A percentile compares a stretch with the other conserved stretches of the same genome.
Conservation (phyloP, 805 yeast species). For the Saitoella complicata region DNA sequence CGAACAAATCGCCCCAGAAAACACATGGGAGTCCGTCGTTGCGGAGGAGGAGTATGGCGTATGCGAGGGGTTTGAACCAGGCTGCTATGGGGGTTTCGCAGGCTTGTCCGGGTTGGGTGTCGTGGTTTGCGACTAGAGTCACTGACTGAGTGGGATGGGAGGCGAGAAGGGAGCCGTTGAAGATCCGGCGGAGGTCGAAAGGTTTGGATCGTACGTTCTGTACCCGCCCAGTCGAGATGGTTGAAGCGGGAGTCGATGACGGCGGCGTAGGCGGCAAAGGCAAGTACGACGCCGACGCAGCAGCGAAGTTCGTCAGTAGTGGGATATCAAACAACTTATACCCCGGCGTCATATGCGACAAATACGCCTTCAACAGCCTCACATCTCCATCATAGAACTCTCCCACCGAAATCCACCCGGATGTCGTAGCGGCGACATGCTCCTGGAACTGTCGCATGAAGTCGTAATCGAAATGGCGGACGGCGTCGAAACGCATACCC, state of each 20-base stretch:
- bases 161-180: constrained; percentile 8
- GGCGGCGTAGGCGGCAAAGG: background rate
- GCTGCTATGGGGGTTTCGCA: constrained; percentile 11
- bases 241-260: no score
- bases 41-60: constrained; percentile 10
- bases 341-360: constrained; percentile 8
- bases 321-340: constrained; percentile 11
- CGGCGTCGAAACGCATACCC: constrained; percentile 13
- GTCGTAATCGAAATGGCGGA: constrained; percentile 12
- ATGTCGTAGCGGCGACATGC: constrained; percentile 2
- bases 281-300: constrained; percentile 7
- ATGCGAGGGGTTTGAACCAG: constrained; percentile 11
- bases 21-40: constrained; percentile 11
- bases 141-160: constrained; percentile 9
- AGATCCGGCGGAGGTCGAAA: constrained; percentile 8
- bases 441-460: constrained; percentile 7
- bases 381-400: constrained; percentile 12
- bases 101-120: constrained; percentile 12
- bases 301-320: constrained; percentile 10
- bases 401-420: constrained; percentile 12
- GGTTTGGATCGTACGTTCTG: no score
- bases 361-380: constrained; percentile 8
- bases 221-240: no score
- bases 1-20: constrained; percentile 12
- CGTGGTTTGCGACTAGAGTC: constrained; percentile 12